These are phyloP conservation scores for Polytrichum formosum DNA, from an alignment of 225 moss, liverwort and hornwort species.

Conservation along the genomic window DNA sequence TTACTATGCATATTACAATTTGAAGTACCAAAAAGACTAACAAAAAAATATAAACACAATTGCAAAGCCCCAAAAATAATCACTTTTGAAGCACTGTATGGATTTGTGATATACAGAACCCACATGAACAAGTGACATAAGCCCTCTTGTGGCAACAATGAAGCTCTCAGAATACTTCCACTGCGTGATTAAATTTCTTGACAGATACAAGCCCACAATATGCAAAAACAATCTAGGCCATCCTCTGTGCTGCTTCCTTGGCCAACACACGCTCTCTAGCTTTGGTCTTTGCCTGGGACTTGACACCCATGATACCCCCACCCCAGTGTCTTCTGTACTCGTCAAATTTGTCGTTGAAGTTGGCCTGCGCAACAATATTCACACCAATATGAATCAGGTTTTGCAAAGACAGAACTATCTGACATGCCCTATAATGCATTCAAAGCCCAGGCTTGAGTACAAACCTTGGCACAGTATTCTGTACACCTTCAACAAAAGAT, in stretches of 20 bases:
- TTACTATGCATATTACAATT: too few species aligned
- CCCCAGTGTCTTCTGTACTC: constrained; percentile 85
- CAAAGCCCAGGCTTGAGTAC: too few species aligned
- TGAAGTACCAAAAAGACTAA: too few species aligned
- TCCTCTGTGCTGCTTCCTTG: constrained; percentile 75
- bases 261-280: constrained; percentile 62
- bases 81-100: too few species aligned
- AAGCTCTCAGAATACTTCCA: background rate
- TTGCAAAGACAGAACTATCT: too few species aligned
- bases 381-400: too few species aligned
- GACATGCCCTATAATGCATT: too few species aligned
- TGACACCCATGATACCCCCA: constrained; percentile 86
- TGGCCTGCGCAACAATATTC: constrained; percentile 37
- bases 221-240: constrained; percentile 30
- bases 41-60: too few species aligned
- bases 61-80: too few species aligned
- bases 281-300: constrained; percentile 80
- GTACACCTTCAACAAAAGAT: too few species aligned
- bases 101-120: background rate
- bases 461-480: too few species aligned
- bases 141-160: background rate
- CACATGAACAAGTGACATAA: background rate
- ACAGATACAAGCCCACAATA: background rate
- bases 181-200: background rate
- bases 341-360: constrained; percentile 80